Conservation (phyloP, 2,329 filamentous ascomycete species). For the Cephalotrichum gorgonifer region DNA sequence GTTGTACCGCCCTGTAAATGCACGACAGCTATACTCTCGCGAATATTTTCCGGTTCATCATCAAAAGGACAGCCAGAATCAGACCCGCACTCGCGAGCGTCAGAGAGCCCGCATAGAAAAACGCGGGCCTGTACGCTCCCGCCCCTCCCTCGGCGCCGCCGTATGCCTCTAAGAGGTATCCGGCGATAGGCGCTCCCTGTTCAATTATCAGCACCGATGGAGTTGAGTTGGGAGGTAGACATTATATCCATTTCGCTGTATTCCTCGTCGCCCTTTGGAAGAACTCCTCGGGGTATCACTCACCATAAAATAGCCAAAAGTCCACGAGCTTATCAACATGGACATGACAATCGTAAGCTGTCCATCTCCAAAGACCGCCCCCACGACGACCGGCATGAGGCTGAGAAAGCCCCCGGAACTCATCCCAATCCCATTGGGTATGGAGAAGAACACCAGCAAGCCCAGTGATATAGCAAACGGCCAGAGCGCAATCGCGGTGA, state of each 20-base stretch:
- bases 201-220: background rate
- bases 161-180: conserved; percentile 44
- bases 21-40: conserved; percentile 10
- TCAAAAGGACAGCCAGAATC: conserved; percentile 30
- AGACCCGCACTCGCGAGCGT: conserved; percentile 32
- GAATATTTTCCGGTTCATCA: conserved; percentile 23
- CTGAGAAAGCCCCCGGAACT: conserved; percentile 19
- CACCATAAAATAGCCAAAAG: conserved; percentile 19
- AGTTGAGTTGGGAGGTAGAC: background rate
- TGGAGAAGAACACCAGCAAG: conserved; percentile 3
- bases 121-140: conserved; percentile 45
- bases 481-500: conserved; percentile 17
- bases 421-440: conserved; percentile 15
- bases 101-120: conserved; percentile 48
- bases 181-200: conserved; percentile 46
- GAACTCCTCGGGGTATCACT: background rate
- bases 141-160: conserved; percentile 37
- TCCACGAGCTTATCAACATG: conserved; percentile 19
- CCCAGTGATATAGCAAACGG: conserved; percentile 15
- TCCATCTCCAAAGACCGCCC: conserved; percentile 13
- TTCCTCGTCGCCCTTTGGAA: too few species aligned
- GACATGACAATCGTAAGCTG: conserved; percentile 13
- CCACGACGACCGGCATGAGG: conserved; percentile 16
- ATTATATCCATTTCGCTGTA: background rate
- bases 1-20: too few species aligned